These are phyloP conservation scores for Leishmania lainsoni DNA, from an alignment of 208 protist species.

Conservation along the genomic window DNA sequence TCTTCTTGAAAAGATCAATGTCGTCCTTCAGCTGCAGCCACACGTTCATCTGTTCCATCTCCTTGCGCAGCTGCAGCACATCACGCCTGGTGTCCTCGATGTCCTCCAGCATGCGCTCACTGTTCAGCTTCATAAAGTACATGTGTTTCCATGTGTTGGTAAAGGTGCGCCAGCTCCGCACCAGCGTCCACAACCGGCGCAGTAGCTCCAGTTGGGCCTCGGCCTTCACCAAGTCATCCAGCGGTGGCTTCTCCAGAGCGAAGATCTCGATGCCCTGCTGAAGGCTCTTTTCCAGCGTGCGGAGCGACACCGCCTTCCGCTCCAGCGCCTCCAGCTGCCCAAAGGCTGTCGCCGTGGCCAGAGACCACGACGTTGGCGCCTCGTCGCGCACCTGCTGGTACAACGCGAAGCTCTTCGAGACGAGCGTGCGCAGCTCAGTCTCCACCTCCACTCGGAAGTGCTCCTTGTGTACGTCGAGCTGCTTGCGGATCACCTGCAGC, in stretches of 20 bases:
- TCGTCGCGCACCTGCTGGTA: conserved; percentile 86
- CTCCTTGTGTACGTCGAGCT: conserved; percentile 94
- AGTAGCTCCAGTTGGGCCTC: conserved; percentile 88
- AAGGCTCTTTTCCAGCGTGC: conserved; percentile 74
- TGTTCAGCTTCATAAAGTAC: conserved; percentile 92
- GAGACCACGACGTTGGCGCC: conserved; percentile 69
- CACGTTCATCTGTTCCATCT: conserved; percentile 94
- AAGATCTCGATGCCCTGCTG: conserved; percentile 96
- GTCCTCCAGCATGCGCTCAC: conserved; percentile 93
- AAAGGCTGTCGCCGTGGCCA: conserved; percentile 84
- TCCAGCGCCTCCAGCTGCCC: conserved; percentile 76
- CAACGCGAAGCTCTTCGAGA: conserved; percentile 80
- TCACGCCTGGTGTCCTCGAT: conserved; percentile 83
- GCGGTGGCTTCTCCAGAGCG: conserved; percentile 88
- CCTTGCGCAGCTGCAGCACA: conserved; percentile 84
- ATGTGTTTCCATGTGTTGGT: conserved; percentile 89
- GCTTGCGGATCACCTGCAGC: conserved; percentile 78
- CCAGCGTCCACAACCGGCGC: conserved; percentile 91
- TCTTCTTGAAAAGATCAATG: conserved; percentile 95
- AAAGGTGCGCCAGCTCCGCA: conserved; percentile 89
- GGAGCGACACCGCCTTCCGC: conserved; percentile 68
- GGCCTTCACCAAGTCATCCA: conserved; percentile 91
- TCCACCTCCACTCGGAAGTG: conserved; percentile 95
- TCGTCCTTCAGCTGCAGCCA: conserved; percentile 93
- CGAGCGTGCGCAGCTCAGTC: conserved; percentile 87